Percentiles rank a stretch among this genome's conserved stretches.
Evolutionary conservation across 2,329 filamentous ascomycete species (phyloP).

Genomic region (Cladophialophora chaetospira): DNA sequence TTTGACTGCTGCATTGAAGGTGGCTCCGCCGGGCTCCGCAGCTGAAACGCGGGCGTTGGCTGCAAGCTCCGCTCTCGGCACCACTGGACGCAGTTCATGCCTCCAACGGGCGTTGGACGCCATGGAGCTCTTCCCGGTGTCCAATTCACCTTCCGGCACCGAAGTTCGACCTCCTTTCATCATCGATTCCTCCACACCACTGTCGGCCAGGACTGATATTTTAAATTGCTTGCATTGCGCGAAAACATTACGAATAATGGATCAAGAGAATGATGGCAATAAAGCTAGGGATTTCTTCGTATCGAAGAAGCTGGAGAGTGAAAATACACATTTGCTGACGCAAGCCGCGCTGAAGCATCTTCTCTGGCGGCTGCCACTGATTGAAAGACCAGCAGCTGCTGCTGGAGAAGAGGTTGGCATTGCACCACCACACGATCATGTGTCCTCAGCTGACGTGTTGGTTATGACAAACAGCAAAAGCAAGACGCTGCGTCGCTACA

Average conservation of each 20-base stretch:
- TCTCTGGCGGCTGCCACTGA: constrained; percentile 25
- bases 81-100: constrained; percentile 44
- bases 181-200: constrained; percentile 57
- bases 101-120: constrained; percentile 48
- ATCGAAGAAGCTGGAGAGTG: constrained; percentile 36
- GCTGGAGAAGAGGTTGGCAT: constrained; percentile 28
- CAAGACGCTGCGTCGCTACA: constrained; percentile 32
- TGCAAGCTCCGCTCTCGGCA: constrained; percentile 61
- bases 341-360: constrained; percentile 28
- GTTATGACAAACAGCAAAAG: constrained; percentile 14
- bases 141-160: constrained; percentile 5
- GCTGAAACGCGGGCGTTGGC: constrained; percentile 63
- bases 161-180: constrained; percentile 43
- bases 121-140: constrained; percentile 55
- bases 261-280: constrained; percentile 38
- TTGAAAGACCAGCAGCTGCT: constrained; percentile 15
- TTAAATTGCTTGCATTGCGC: constrained; percentile 60
- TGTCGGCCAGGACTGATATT: constrained; percentile 54
- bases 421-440: constrained; percentile 20
- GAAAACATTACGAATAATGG: constrained; percentile 58
- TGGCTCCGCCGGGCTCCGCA: constrained; percentile 76
- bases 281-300: constrained; percentile 40
- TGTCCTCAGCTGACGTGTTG: constrained; percentile 23
- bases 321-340: constrained; percentile 31
- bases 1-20: constrained; percentile 69